A percentile compares a stretch with the other conserved stretches of the same genome.
Evolutionary conservation across 805 yeast species (phyloP).

Genomic region (Yarrowia phangngaensis): DNA sequence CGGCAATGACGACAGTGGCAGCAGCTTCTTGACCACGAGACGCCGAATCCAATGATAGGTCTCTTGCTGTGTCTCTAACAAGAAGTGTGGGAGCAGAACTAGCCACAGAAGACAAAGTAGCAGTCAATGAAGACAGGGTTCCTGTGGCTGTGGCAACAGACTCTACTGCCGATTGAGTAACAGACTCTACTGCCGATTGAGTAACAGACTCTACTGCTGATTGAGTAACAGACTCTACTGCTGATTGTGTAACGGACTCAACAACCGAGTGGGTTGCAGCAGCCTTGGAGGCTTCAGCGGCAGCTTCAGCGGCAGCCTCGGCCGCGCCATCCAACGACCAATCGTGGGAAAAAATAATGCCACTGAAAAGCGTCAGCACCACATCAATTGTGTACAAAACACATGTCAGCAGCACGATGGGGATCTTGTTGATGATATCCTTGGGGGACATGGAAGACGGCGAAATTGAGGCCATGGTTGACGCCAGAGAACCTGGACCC

Average conservation of each 20-base stretch:
- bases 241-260: background rate
- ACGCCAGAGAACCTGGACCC: slow-evolving; percentile 9
- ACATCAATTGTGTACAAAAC: slow-evolving; percentile 21
- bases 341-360: slow-evolving; percentile 13
- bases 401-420: slow-evolving; percentile 16
- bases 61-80: background rate
- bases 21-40: slow-evolving; percentile 37
- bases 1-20: slow-evolving; percentile 49
- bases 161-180: background rate
- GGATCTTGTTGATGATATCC: slow-evolving; percentile 22
- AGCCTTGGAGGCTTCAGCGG: background rate
- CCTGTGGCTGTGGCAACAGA: too few species aligned
- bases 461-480: slow-evolving; percentile 22
- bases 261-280: background rate
- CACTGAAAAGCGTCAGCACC: slow-evolving; percentile 5
- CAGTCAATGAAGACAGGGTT: background rate
- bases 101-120: background rate
- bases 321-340: slow-evolving; percentile 11
- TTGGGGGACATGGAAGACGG: slow-evolving; percentile 25
- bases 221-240: background rate
- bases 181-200: background rate
- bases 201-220: background rate
- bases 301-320: slow-evolving; percentile 2
- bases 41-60: slow-evolving; percentile 28
- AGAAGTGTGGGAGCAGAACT: background rate